Evolutionary conservation across 2,329 filamentous ascomycete species (phyloP).

Genomic region (Alternaria sp.): DNA sequence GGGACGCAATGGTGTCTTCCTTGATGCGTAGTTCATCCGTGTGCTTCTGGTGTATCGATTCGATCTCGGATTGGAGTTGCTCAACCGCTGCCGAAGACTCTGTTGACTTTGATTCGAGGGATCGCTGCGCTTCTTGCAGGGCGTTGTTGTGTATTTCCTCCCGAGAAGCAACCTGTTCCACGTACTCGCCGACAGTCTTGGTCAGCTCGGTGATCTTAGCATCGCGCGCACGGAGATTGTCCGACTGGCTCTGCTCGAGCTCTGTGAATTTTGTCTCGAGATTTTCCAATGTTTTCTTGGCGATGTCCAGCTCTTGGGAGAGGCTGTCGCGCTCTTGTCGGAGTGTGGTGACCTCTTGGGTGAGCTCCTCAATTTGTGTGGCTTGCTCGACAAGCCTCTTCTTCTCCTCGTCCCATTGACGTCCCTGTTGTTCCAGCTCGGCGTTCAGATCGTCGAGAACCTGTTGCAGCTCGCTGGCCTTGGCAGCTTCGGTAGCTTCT

Average conservation of each 20-base stretch:
- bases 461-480: constrained; percentile 46
- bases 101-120: constrained; percentile 38
- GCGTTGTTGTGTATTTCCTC: constrained; percentile 34
- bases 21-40: constrained; percentile 43
- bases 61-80: constrained; percentile 44
- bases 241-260: constrained; percentile 41
- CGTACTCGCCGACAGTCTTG: constrained; percentile 35
- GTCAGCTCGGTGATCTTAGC: constrained; percentile 41
- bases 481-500: constrained; percentile 41
- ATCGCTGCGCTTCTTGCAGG: constrained; percentile 34
- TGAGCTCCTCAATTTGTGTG: constrained; percentile 37
- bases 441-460: constrained; percentile 46
- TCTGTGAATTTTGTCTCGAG: constrained; percentile 38
- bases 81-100: constrained; percentile 43
- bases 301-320: constrained; percentile 29
- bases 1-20: constrained; percentile 41
- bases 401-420: constrained; percentile 48
- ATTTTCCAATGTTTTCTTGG: constrained; percentile 35
- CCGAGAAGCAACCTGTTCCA: constrained; percentile 30
- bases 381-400: constrained; percentile 46
- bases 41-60: constrained; percentile 42
- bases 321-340: constrained; percentile 39
- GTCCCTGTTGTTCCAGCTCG: constrained; percentile 47
- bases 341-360: constrained; percentile 30
- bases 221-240: constrained; percentile 37